Evolutionary conservation across 768 basidiomycete species (phyloP).

Genomic region (Tylopilus vinaceipallidus): DNA sequence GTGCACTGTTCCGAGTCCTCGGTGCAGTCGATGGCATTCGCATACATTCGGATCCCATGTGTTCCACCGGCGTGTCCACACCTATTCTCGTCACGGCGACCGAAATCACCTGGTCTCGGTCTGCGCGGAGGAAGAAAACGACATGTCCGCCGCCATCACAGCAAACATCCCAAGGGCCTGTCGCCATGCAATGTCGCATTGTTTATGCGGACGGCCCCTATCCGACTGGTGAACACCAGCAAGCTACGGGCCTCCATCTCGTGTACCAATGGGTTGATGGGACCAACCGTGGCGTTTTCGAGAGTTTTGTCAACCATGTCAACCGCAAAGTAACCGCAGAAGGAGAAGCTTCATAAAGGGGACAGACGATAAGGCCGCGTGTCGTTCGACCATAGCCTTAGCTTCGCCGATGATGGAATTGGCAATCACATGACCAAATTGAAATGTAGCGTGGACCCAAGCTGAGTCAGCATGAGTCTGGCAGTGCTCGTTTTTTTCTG

Average conservation of each 20-base stretch:
- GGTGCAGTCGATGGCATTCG: constrained; percentile 31
- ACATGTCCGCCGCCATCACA: background rate
- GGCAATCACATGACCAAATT: no score
- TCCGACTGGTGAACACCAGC: constrained; percentile 11
- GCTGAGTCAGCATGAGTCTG: no score
- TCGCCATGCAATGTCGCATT: constrained; percentile 25
- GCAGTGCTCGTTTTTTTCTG: no score
- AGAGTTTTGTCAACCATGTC: constrained; percentile 67
- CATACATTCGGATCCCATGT: background rate
- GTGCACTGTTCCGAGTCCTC: constrained; percentile 33
- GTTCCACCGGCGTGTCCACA: constrained; percentile 2
- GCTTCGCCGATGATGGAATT: no score
- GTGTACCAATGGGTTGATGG: constrained; percentile 67
- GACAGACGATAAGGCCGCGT: no score
- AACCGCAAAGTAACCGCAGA: constrained; percentile 45
- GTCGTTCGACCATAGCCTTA: no score
- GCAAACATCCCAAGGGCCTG: background rate
- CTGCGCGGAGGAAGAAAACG: constrained; percentile 52
- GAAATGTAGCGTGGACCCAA: no score
- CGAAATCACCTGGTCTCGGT: constrained; percentile 67
- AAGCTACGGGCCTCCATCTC: constrained; percentile 5
- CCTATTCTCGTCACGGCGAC: constrained; percentile 28
- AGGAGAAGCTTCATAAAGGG: no score
- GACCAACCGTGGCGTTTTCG: constrained; percentile 52
- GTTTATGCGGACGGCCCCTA: constrained; percentile 17